Percentiles rank a stretch among this genome's conserved stretches.
These are phyloP conservation scores for Kwoniella bestiolae DNA, from an alignment of 768 basidiomycete species.

Conservation along the genomic window DNA sequence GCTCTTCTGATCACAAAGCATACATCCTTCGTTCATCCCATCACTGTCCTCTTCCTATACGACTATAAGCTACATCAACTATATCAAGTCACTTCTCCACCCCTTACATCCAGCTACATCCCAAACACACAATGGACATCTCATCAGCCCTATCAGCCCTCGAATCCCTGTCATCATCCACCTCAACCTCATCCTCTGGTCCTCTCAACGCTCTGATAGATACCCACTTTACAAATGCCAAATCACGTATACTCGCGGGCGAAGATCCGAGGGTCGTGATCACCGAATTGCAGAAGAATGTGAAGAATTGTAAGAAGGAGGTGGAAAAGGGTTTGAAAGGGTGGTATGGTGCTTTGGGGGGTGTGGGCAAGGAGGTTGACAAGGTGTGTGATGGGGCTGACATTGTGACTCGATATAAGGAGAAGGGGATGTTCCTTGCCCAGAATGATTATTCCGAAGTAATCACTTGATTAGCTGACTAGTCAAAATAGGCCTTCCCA, in stretches of 20 bases:
- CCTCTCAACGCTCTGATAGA: conserved; percentile 46
- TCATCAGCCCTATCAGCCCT: conserved; percentile 41
- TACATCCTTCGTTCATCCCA: neutral
- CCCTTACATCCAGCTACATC: neutral
- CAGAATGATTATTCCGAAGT: no score
- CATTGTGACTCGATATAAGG: neutral
- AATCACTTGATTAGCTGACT: no score
- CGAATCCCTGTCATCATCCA: conserved; percentile 40
- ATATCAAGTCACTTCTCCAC: neutral
- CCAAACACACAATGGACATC: conserved; percentile 34
- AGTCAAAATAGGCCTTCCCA: conserved; percentile 48
- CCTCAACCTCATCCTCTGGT: conserved; percentile 44
- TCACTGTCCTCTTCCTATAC: no score
- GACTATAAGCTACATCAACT: no score
- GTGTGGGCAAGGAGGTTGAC: conserved; percentile 83
- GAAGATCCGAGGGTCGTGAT: conserved; percentile 42
- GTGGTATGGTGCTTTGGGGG: conserved; percentile 73
- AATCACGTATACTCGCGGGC: conserved; percentile 34
- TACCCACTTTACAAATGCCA: conserved; percentile 35
- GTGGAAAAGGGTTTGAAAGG: conserved; percentile 88
- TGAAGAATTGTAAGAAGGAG: conserved; percentile 78
- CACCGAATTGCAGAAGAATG: conserved; percentile 55
- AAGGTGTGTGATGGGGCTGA: conserved; percentile 69
- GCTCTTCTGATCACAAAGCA: neutral
- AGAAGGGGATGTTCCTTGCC: no score